phyloP scores from a whole-genome alignment of 2,329 filamentous ascomycete genomes.

The Pyrenochaeta sp. region DNA sequence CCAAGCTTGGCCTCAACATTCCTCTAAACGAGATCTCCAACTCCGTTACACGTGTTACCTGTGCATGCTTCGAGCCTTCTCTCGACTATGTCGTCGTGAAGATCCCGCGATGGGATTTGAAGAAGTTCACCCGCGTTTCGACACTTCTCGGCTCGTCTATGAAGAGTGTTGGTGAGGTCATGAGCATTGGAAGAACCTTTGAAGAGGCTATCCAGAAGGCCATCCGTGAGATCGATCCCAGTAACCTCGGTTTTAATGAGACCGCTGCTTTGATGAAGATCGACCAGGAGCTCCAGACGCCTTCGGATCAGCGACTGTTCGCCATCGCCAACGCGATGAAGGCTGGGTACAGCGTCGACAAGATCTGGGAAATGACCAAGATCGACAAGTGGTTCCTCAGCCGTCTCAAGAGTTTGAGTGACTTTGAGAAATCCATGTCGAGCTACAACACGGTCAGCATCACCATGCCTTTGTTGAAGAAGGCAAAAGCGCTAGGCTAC shows the following conservation, averaged over 20 bases:
- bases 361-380: constrained; percentile 97
- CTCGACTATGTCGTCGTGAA: constrained; percentile 98
- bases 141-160: constrained; percentile 96
- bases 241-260: constrained; percentile 94
- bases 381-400: constrained; percentile 99
- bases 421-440: constrained; percentile 84
- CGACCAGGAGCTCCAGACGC: constrained; percentile 94
- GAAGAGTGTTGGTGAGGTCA: constrained; percentile 99
- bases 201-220: constrained; percentile 99
- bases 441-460: constrained; percentile 72
- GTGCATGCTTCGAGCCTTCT: constrained; percentile 97
- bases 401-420: constrained; percentile 87
- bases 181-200: constrained; percentile 96
- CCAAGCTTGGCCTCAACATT: constrained; percentile 93
- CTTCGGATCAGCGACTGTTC: constrained; percentile 95
- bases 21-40: constrained; percentile 97
- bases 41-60: constrained; percentile 93
- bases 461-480: constrained; percentile 72
- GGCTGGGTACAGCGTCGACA: constrained; percentile 89
- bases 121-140: constrained; percentile 97
- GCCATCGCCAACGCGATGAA: constrained; percentile 98
- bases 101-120: constrained; percentile 98
- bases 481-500: constrained; percentile 94
- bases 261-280: constrained; percentile 88
- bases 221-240: constrained; percentile 92